Evolutionary conservation across 768 basidiomycete genomes (phyloP), one percentile per base, ranked within the genome.

Genomic region (Multifurca ochricompacta): DNA sequence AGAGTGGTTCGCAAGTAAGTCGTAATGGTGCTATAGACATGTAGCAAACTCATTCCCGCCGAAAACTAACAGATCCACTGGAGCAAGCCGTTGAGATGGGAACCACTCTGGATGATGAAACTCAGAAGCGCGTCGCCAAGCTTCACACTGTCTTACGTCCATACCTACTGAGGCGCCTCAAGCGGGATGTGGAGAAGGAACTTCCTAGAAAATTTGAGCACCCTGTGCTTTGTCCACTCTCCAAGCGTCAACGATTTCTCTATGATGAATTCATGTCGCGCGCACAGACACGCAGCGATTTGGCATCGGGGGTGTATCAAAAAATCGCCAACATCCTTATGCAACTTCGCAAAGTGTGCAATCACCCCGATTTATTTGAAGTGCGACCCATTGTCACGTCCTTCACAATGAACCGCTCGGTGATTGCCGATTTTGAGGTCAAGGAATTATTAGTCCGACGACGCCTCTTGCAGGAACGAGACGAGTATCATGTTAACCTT

Each of bases 261-360:
- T 96, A 96, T 65, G 92, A 96, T 73, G 92, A 95, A 66, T 95
- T 95, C 72, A 93, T 96, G 91, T 77, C 84, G 10, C 80, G 92
- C 27, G 80, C 87, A 1, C 83, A 91, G 49, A 96, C 92, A 2
- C 79, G 80, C 27, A 81, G 85, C 58, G 90, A 89, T 18, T 74
- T 96, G 42, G 74, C 83, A 19, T 91, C 91, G 2, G 94, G 93
- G 3, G 76, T 88, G 3, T 91, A 91, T 63, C 86, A 87, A 69
- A 87, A 87, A 69, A 86, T 91, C 40, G 88, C 88, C 62, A 99
- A 99, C 66, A 83, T 95, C 53, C 79, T 98, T 56, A 99, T 98
- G 96, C 96, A 99, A 67, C 77, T 98, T 3, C 85, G 96, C 51
- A 97, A 98, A 73, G 91, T 95, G 39, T 91, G 91, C 73, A 93